phyloP scores from a whole-genome alignment of 78 protist genomes.

The Trichosphaerium sp. region DNA sequence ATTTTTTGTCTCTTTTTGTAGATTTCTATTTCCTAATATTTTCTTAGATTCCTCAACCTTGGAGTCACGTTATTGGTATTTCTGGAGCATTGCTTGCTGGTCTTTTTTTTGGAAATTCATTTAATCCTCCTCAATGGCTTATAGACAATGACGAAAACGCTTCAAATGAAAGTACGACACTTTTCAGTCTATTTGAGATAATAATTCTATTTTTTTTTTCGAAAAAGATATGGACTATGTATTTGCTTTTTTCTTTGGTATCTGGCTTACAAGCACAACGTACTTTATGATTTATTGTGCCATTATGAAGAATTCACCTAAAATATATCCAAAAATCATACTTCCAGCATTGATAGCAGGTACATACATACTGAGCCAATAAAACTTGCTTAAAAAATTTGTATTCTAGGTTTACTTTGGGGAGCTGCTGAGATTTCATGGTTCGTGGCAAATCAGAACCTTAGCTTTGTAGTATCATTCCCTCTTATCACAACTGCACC shows the following conservation, averaged over 20 bases:
- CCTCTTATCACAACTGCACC: conserved; percentile 45
- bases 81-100: conserved; percentile 11
- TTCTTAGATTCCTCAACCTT: background rate
- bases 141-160: background rate
- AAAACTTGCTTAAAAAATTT: no score
- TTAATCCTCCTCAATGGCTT: conserved; percentile 9
- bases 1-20: background rate
- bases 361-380: no score
- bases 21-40: background rate
- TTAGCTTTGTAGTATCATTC: conserved; percentile 1
- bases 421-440: conserved; percentile 24
- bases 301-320: background rate
- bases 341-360: conserved; percentile 12
- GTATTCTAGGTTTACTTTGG: conserved; percentile 46
- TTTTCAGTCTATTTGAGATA: no score
- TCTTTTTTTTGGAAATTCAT: conserved; percentile 16
- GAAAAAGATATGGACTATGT: conserved; percentile 26
- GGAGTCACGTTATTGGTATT: background rate
- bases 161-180: conserved; percentile 21
- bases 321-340: background rate
- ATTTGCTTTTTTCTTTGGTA: conserved; percentile 33
- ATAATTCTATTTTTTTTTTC: no score
- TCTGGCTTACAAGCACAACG: conserved; percentile 6
- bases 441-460: conserved; percentile 16
- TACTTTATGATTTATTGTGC: conserved; percentile 13